Conservation (phyloP, 1,284 basidiomycete species). For the Ustilago vetiveriae region DNA sequence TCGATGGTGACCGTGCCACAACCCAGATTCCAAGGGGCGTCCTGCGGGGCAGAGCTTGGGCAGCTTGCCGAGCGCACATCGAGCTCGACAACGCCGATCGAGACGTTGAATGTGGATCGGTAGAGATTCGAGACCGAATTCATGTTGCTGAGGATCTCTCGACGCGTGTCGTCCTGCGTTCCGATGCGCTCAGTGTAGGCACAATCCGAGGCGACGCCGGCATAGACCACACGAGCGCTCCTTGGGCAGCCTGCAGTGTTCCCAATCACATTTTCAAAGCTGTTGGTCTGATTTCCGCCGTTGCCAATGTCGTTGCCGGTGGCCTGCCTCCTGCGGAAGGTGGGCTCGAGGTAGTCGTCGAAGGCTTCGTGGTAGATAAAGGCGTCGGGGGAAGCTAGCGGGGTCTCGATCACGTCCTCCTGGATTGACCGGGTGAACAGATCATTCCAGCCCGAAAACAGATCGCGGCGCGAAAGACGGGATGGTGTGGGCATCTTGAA, state of each 20-base stretch:
- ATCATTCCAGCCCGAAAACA: constrained; percentile 41
- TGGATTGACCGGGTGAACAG: constrained; percentile 12
- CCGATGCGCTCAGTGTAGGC: constrained; percentile 71
- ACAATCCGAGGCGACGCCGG: constrained; percentile 90
- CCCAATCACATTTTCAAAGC: constrained; percentile 79
- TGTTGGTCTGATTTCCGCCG: constrained; percentile 79
- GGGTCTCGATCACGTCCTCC: constrained; percentile 22
- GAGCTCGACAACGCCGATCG: constrained; percentile 82
- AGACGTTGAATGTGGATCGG: constrained; percentile 80
- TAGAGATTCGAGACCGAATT: constrained; percentile 82
- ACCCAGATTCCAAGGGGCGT: constrained; percentile 68
- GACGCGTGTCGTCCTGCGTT: constrained; percentile 69
- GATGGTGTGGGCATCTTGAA: constrained; percentile 46
- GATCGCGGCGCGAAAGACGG: constrained; percentile 34
- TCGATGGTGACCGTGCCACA: constrained; percentile 70
- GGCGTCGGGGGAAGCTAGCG: constrained; percentile 17
- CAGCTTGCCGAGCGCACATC: constrained; percentile 72
- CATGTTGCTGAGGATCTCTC: constrained; percentile 79
- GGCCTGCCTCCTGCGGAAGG: constrained; percentile 41
- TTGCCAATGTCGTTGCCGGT: constrained; percentile 77
- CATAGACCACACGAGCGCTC: constrained; percentile 78
- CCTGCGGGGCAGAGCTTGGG: constrained; percentile 67
- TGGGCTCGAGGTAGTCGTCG: constrained; percentile 40
- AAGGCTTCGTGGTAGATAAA: constrained; percentile 39
- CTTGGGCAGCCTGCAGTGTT: constrained; percentile 78